Evolutionary conservation across 1,284 basidiomycete genomes (phyloP), one percentile per base, ranked within the genome.

Genomic region (Trichosporon sp.): DNA sequence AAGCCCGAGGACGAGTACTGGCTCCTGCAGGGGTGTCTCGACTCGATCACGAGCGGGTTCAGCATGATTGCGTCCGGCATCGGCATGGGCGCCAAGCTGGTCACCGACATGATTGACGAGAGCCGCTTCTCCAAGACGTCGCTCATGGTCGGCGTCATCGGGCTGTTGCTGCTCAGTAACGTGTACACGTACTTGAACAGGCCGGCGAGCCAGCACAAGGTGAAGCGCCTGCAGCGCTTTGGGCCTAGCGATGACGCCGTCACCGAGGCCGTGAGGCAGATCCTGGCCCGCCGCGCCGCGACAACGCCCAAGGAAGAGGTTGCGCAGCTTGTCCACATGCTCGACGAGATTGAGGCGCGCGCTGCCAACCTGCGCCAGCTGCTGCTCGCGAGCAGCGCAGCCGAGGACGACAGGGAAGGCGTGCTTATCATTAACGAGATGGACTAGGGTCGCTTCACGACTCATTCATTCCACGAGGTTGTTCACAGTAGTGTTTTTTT

Each of bases 11-110:
- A 76, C n/a, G 81, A 81, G 51, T 73, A 76, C 74, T 90, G 91
- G 26, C 88, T 89, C 0, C 84, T 94, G 71, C 93, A 95, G 78
- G 94, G 92, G 89, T 91, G 92, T 1, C 89, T 91, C 82, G 93
- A 96, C 78, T 92, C 91, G 26, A 87, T 93, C 78, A 86, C 87
- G 70, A 86, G 87, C 72, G 93, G 95, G 69, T 89, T 89, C 65
- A 86, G 86, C 77, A 88, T 89, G 74, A 90, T 91, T 71, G 88
- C 89, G 21, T 86, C 84, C 48, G 92, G 90, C 21, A 88, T 95
- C 65, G 85, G 84, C 69, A 91, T 92, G 76, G 74, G 84, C 1
- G 56, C 76, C 59, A 74, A 79, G 37, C 75, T 74, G 11, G 87
- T 90, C 0, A 90, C 90, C 88, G 91, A 93, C 71, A 87, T 92